Evolutionary conservation across 805 yeast genomes (phyloP), one percentile per base, ranked within the genome.

Genomic region (Sugiyamaella chiloensis): DNA sequence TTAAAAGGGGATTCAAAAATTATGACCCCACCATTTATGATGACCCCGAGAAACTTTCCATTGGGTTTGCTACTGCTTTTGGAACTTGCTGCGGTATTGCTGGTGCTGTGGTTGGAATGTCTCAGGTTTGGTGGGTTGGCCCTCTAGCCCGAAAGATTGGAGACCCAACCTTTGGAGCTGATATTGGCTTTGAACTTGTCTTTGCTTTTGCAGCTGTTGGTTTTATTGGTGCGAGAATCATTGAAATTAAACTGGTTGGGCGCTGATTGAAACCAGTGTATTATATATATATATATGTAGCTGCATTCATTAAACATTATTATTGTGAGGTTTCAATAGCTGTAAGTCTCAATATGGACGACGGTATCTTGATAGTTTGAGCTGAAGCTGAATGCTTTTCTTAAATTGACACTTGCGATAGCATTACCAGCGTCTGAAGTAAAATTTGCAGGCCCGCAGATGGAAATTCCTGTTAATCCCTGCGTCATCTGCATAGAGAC

Each of bases 81-180:
- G 96, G 86, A 2, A 81, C 89, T 72, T 76, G 86, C 65, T 79
- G 83, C 55, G 96, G 96, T 64, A 83, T 76, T 39, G 90, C 84
- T 26, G 96, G 96, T 65, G 87, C 82, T 31, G 95, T 81, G 11
- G 49, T 87, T 42, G 96, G 97, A 57, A 88, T 90, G 95, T 72
- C 75, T 61, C 96, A 88, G 71, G 76, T 77, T 3, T 89, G 95
- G 87, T 90, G 83, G 72, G 63, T 64, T 12, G 96, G 96, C 59
- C 83, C 78, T 36, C 60, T 87, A 58, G 89, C 80, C 31, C 62
- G 60, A 29, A 53, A 67, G 55, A 81, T 86, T 60, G 93, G 91
- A 56, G 65, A 58, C 7, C 63, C 55, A 34, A 66, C 60, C 9
- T 62, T 44, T 52, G 95, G 95, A 58, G 96, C 90, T 52, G 96